Base-by-base conservation (phyloP, 768 basidiomycete genomes). In the button mushroom (Agaricus bisporus) region DNA sequence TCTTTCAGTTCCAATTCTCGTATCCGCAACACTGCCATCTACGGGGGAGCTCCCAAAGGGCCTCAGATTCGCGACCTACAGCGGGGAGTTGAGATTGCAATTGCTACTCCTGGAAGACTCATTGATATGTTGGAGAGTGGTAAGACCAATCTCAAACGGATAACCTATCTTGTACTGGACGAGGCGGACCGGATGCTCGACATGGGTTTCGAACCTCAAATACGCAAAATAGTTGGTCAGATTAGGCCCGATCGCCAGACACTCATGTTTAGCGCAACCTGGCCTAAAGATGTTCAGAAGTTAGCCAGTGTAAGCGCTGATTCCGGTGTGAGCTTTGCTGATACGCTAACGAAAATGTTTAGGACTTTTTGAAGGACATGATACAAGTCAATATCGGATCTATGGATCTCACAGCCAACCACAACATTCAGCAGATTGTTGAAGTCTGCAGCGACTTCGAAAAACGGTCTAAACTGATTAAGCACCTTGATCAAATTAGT, bases 141-240 rank as follows among this genome's bases (percentile, higher is more conserved):
- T 66, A 97, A 97, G 74, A 98, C 95, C 18, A 98, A 98, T 70
- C 81, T 99, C 49, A 90, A 90, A 54, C 86, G 97, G 39, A 79
- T 99, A 53, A 99, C 97, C 18, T 99, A 98, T 70, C 80, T 99
- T 38, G 97, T 99, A 66, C 91, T 99, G 85, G 97, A 99, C 65
- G 97, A 99, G 71, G 97, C 97, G 42, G 97, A 99, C 75, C 91
- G 97, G 65, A 99, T 99, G 97, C 81, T 99, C 59, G 97, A 99
- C 76, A 99, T 99, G 97, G 97, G 97, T 78, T 99, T 99, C 74
- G 97, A 99, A 73, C 97, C 97, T 49, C 97, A 99, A 69, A 98
- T 99, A 66, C 81, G 95, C 66, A 98, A 98, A 75, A 98, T 99
- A 59, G 91, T 98, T 60, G 77, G 86, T 61, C 97, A 99, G 70